Evolutionary conservation across 2,329 filamentous ascomycete genomes (phyloP).

Genomic region (Dissoconium aciculare): DNA sequence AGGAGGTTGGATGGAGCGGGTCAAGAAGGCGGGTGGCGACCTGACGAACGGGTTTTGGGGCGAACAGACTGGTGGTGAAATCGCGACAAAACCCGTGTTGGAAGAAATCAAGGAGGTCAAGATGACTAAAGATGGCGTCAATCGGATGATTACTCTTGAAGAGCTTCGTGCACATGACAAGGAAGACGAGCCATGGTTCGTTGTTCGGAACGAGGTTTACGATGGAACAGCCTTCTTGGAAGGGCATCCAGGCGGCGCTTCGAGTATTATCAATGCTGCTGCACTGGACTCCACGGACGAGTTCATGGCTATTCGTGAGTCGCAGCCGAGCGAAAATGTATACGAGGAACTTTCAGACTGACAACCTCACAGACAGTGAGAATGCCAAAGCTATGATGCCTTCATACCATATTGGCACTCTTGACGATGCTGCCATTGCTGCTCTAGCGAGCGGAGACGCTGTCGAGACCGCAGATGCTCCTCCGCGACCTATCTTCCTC

Average conservation of each 20-base stretch:
- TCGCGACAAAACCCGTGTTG: conserved; percentile 27
- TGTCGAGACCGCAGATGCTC: conserved; percentile 27
- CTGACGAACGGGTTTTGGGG: conserved; percentile 75
- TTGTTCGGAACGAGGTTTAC: conserved; percentile 77
- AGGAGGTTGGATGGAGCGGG: conserved; percentile 85
- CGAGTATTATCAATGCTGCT: conserved; percentile 71
- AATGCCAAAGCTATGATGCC: conserved; percentile 86
- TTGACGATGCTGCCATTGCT: conserved; percentile 46
- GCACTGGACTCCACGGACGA: conserved; percentile 73
- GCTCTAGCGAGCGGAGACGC: conserved; percentile 35
- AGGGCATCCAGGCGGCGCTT: conserved; percentile 71
- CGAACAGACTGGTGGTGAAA: conserved; percentile 46
- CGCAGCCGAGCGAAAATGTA: not conserved
- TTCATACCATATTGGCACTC: conserved; percentile 65
- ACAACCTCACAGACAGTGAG: conserved; percentile 54
- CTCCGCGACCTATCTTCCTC: conserved; percentile 49
- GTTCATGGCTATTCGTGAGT: conserved; percentile 79
- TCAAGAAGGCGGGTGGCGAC: conserved; percentile 70
- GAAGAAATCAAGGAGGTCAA: conserved; percentile 50
- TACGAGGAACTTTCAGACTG: not conserved
- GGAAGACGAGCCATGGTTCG: conserved; percentile 64
- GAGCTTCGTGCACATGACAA: conserved; percentile 56
- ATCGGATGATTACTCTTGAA: conserved; percentile 49
- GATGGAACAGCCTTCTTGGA: conserved; percentile 69
- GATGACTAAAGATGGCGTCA: conserved; percentile 58